Evolutionary conservation across 306 rosid species (phyloP), one percentile per base, ranked within the genome.

Genomic region (Acacia melanoxylon): DNA sequence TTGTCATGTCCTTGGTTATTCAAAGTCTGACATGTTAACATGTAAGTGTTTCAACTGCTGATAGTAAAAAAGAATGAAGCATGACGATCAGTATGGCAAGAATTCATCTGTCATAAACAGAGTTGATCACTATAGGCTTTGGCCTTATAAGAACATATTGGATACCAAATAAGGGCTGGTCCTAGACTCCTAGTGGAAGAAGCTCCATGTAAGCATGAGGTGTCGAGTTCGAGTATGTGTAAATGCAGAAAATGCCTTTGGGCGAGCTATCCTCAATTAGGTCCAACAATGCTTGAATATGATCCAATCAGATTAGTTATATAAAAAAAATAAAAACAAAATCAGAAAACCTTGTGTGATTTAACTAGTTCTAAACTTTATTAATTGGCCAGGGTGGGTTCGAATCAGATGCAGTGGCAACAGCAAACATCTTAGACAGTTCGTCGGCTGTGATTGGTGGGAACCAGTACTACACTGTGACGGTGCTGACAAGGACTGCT

Each of bases 401-500:
- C 1, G 99, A 95, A 81, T 5, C 90, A 0, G 97, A 88, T 4
- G 93, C 78, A 0, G 99, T 95, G 42, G 99, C 99, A 10, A 78
- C 92, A 2, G 99, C 99, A 6, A 95, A 95, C 89, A 72, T 95
- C 78, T 83, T 95, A 80, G 98, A 95, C 80, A 63, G 44, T 37
- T 42, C 91, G 22, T 70, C 62, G 22, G 41, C 79, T 0, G 86
- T 35, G 68, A 4, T 90, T 1, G 90, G 74, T 13, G 98, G 98
- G 51, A 90, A 87, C 22, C 81, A 68, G 51, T 92, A 95, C 89
- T 95, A 92, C 91, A 68, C 24, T 73, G 4, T 95, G 78, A 72
- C 98, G 0, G 93, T 95, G 87, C 84, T 95, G 93, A 95, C 99
- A 76, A 92, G 99, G 80, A 95, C 99, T 44, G 99, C 99, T 3